Evolutionary conservation across 805 yeast genomes (phyloP).

Genomic region (Tetrapisispora taiwanensis): DNA sequence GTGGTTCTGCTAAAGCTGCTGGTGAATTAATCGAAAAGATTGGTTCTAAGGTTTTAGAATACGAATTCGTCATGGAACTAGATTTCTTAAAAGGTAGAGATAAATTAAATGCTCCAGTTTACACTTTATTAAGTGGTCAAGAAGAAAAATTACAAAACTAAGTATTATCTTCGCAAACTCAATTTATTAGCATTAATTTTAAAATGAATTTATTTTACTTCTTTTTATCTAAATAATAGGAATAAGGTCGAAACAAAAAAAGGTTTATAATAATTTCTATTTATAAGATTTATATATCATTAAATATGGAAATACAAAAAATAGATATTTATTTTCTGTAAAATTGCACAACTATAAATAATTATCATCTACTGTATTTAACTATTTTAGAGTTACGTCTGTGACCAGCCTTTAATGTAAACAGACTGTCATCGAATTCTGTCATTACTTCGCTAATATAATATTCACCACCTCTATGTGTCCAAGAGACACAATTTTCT

Average conservation of each 20-base stretch:
- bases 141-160: constrained; percentile 34
- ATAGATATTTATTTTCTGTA: too few species aligned
- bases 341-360: too few species aligned
- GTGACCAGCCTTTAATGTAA: constrained; percentile 17
- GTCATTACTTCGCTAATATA: constrained; percentile 60
- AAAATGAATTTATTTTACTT: neutral
- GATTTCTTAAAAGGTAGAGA: constrained; percentile 92
- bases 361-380: constrained; percentile 21
- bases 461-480: constrained; percentile 64
- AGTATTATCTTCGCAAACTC: neutral
- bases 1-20: constrained; percentile 93
- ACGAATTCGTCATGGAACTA: constrained; percentile 84
- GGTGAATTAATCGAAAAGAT: constrained; percentile 66
- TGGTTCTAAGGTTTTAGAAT: constrained; percentile 68
- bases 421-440: constrained; percentile 27
- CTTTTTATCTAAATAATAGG: too few species aligned
- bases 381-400: constrained; percentile 13
- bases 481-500: constrained; percentile 79
- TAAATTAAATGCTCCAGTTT: constrained; percentile 75
- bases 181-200: neutral
- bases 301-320: neutral
- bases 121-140: constrained; percentile 81
- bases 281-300: too few species aligned
- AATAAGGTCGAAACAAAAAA: too few species aligned
- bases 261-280: too few species aligned